A percentile compares a stretch with the other conserved stretches of the same genome.
Evolutionary conservation across 1,284 basidiomycete genomes (phyloP).

Genomic region (Cronartium quercuum): DNA sequence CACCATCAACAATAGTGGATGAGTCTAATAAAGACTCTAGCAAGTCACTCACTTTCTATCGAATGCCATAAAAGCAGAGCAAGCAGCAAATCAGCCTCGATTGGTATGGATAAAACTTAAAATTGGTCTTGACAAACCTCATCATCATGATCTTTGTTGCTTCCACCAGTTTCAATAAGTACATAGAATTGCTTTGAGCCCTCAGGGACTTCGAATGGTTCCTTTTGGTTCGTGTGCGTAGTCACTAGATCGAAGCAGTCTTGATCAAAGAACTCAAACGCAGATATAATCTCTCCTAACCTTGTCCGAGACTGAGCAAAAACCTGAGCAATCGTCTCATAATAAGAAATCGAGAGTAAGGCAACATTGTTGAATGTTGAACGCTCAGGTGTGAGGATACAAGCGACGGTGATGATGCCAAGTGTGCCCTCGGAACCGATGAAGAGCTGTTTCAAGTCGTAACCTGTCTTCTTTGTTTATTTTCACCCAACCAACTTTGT

Average conservation of each 20-base stretch:
- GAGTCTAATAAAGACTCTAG: conserved; percentile 73
- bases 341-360: conserved; percentile 56
- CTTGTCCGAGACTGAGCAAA: conserved; percentile 59
- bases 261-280: conserved; percentile 94
- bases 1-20: conserved; percentile 77
- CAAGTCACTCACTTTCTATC: conserved; percentile 78
- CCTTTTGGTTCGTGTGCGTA: conserved; percentile 58
- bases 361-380: conserved; percentile 60
- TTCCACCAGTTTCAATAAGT: conserved; percentile 86
- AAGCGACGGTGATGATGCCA: conserved; percentile 89
- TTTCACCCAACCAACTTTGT: no score
- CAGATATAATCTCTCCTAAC: conserved; percentile 90
- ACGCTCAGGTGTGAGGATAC: conserved; percentile 86
- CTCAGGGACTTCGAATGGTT: conserved; percentile 52
- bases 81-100: conserved; percentile 19
- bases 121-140: conserved; percentile 57
- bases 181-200: conserved; percentile 65
- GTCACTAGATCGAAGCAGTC: conserved; percentile 74
- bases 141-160: conserved; percentile 87
- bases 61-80: no score
- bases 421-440: conserved; percentile 96
- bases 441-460: conserved; percentile 97
- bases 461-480: conserved; percentile 60
- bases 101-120: neutral
- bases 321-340: conserved; percentile 56